These are phyloP conservation scores for Chrysoporthe austroafricana DNA, from an alignment of 2,329 filamentous ascomycete genomes.

Conservation along the genomic window DNA sequence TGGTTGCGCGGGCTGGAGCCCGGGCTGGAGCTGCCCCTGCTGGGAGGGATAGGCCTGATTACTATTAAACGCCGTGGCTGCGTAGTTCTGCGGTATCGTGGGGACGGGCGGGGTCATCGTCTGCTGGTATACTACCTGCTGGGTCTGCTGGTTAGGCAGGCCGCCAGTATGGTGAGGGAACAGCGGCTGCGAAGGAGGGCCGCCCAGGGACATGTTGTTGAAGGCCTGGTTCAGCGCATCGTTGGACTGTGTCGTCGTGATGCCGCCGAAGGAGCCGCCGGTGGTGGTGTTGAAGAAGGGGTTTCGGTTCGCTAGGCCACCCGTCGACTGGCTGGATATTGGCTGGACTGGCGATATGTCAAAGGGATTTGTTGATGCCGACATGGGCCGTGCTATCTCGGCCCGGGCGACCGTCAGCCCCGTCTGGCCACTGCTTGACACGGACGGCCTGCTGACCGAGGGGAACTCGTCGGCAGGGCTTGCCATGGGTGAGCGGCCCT, in stretches of 20 bases:
- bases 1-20: slow-evolving; percentile 34
- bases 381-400: slow-evolving; percentile 29
- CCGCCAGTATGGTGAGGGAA: slow-evolving; percentile 80
- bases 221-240: slow-evolving; percentile 68
- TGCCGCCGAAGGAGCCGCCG: slow-evolving; percentile 64
- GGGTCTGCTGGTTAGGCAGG: slow-evolving; percentile 47
- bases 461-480: slow-evolving; percentile 27
- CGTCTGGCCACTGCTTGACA: slow-evolving; percentile 36
- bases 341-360: slow-evolving; percentile 61
- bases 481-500: slow-evolving; percentile 51
- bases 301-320: slow-evolving; percentile 61
- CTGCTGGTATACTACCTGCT: slow-evolving; percentile 49
- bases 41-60: slow-evolving; percentile 47
- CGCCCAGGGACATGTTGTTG: slow-evolving; percentile 72
- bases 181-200: slow-evolving; percentile 56
- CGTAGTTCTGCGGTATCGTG: slow-evolving; percentile 46
- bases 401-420: slow-evolving; percentile 32
- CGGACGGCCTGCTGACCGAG: slow-evolving; percentile 45
- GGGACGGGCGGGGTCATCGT: slow-evolving; percentile 48
- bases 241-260: slow-evolving; percentile 48
- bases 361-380: slow-evolving; percentile 66
- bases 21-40: slow-evolving; percentile 14
- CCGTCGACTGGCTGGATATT: slow-evolving; percentile 68
- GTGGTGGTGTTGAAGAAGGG: slow-evolving; percentile 64
- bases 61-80: slow-evolving; percentile 45